These are phyloP conservation scores for Nothomitra cinnamomea DNA, from an alignment of 2,329 filamentous ascomycete genomes.

Conservation along the genomic window DNA sequence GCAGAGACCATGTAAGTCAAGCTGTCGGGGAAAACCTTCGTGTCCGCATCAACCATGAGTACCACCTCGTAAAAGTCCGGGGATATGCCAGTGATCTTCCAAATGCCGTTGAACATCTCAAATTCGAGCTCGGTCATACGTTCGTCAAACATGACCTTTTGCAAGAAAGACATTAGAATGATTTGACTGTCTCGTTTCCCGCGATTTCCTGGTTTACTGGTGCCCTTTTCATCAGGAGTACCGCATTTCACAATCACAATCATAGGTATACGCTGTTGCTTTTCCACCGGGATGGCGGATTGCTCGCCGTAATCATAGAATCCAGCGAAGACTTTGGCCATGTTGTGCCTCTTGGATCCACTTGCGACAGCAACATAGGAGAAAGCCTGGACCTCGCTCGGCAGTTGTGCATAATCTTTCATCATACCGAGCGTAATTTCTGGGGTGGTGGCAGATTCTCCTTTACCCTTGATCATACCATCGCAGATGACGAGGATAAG, in stretches of 20 bases:
- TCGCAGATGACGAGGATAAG: slow-evolving; percentile 92
- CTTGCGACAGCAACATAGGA: slow-evolving; percentile 95
- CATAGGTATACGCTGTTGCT: slow-evolving; percentile 95
- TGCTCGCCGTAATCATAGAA: slow-evolving; percentile 91
- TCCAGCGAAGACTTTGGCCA: slow-evolving; percentile 95
- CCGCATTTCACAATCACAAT: slow-evolving; percentile 92
- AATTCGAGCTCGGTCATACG: slow-evolving; percentile 98
- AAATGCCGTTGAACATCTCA: slow-evolving; percentile 98
- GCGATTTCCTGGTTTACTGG: slow-evolving; percentile 85
- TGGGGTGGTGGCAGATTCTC: slow-evolving; percentile 71
- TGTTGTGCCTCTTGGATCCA: slow-evolving; percentile 95
- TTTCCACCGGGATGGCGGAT: slow-evolving; percentile 62
- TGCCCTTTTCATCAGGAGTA: slow-evolving; percentile 66
- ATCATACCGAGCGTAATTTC: slow-evolving; percentile 88
- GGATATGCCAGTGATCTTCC: slow-evolving; percentile 96
- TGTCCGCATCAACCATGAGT: slow-evolving; percentile 98
- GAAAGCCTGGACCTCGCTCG: slow-evolving; percentile 71
- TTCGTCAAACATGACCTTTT: slow-evolving; percentile 99
- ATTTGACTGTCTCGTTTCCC: slow-evolving; percentile 99
- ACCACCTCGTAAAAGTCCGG: slow-evolving; percentile 96
- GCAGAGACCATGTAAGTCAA: slow-evolving; percentile 97
- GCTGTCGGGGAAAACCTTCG: slow-evolving; percentile 96
- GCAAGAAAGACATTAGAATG: slow-evolving; percentile 96
- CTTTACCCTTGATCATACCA: slow-evolving; percentile 91
- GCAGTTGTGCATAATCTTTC: slow-evolving; percentile 68